Evolutionary conservation across 345 rosid species (phyloP).

Genomic region (Dipteronia dyeriana): DNA sequence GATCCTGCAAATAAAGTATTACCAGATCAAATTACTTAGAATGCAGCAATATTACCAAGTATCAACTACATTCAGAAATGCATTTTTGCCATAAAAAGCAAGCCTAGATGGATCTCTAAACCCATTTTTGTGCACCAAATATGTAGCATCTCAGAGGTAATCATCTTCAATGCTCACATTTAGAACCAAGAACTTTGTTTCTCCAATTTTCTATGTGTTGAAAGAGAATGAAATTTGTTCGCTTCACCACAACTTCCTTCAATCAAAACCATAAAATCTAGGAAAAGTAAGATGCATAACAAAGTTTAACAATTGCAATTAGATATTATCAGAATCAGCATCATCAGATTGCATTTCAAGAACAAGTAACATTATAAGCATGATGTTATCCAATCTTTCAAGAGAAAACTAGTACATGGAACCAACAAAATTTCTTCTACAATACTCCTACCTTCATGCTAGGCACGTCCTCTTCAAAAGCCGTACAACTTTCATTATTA

Average conservation of each 20-base stretch:
- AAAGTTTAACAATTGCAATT: background rate
- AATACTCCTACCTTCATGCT: conserved; percentile 46
- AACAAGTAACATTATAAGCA: background rate
- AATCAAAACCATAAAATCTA: background rate
- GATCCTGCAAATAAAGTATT: conserved; percentile 47
- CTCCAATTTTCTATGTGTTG: background rate
- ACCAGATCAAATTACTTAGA: conserved; percentile 7
- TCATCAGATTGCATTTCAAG: conserved; percentile 1
- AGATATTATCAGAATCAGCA: background rate
- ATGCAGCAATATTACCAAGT: background rate
- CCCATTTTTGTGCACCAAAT: background rate
- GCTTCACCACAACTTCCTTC: background rate
- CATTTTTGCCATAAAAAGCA: background rate
- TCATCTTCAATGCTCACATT: background rate
- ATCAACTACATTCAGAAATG: conserved; percentile 1
- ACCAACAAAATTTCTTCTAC: conserved; percentile 7
- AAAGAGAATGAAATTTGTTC: conserved; percentile 1
- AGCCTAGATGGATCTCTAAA: background rate
- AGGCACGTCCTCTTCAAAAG: conserved; percentile 35
- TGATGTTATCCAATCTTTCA: background rate
- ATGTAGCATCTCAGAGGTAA: background rate
- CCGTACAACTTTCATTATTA: conserved; percentile 18
- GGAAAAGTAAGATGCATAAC: background rate
- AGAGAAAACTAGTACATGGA: background rate
- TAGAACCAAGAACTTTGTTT: background rate